A percentile compares a stretch with the other conserved stretches of the same genome.
Conservation (phyloP, 1,139 yeast genomes). For the Diutina siamensis region DNA sequence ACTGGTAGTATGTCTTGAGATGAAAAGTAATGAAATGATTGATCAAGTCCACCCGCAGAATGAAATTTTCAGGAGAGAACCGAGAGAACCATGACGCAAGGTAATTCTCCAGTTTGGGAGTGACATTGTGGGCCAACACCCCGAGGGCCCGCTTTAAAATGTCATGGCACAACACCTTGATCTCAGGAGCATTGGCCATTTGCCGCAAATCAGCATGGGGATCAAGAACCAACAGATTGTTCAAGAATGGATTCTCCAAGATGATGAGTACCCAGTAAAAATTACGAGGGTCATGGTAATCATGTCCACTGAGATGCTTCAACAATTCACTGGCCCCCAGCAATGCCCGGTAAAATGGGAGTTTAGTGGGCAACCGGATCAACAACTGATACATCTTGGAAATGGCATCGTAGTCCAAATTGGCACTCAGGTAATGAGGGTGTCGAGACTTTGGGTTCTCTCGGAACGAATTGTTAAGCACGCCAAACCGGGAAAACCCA, state of each 20-base stretch:
- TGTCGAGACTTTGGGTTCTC: conserved; percentile 13
- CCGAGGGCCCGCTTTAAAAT: conserved; percentile 59
- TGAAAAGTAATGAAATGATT: conserved; percentile 60
- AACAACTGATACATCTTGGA: conserved; percentile 30
- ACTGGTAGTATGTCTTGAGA: conserved; percentile 28
- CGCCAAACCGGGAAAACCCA: conserved; percentile 28
- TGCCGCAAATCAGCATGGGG: conserved; percentile 9
- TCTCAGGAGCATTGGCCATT: conserved; percentile 38
- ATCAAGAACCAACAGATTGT: conserved; percentile 29
- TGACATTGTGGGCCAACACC: conserved; percentile 40
- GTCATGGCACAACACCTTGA: conserved; percentile 48
- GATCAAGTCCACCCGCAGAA: conserved; percentile 38
- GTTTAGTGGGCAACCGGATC: conserved; percentile 41
- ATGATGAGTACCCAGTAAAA: conserved; percentile 47
- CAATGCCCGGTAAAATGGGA: conserved; percentile 45
- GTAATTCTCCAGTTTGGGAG: conserved; percentile 26
- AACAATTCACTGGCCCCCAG: conserved; percentile 37
- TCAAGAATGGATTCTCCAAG: conserved; percentile 50
- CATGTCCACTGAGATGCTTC: conserved; percentile 28
- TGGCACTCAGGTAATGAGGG: conserved; percentile 28
- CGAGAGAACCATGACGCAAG: conserved; percentile 50
- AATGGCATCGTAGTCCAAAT: conserved; percentile 36
- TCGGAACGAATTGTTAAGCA: conserved; percentile 41
- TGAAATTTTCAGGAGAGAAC: conserved; percentile 27
- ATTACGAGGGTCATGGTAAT: conserved; percentile 22